A percentile compares a stretch with the other conserved stretches of the same genome.
These are phyloP conservation scores for Boeremia lycopersici DNA, from an alignment of 2,329 filamentous ascomycete species.

Conservation along the genomic window DNA sequence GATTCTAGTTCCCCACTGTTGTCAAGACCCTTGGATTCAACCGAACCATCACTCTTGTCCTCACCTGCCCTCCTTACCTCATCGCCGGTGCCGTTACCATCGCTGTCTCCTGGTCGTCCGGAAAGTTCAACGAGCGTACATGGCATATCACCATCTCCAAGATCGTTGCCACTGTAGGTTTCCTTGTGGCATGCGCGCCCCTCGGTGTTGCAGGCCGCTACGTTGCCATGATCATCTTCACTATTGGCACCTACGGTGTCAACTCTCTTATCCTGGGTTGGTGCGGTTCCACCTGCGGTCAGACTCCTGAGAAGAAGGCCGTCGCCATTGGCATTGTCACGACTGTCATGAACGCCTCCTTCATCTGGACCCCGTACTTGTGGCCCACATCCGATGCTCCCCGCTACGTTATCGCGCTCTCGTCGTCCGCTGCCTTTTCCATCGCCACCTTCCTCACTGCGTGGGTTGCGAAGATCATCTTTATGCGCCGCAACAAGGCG, in stretches of 20 bases:
- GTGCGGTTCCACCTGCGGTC: conserved; percentile 51
- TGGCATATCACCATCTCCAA: conserved; percentile 70
- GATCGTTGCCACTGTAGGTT: conserved; percentile 65
- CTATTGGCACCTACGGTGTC: conserved; percentile 44
- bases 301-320: conserved; percentile 55
- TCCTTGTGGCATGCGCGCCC: conserved; percentile 68
- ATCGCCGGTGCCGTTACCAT: conserved; percentile 66
- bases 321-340: conserved; percentile 54
- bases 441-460: conserved; percentile 37
- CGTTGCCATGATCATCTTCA: conserved; percentile 66
- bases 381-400: conserved; percentile 42
- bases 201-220: conserved; percentile 66
- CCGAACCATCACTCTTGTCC: conserved; percentile 58
- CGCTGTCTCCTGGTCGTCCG: conserved; percentile 72
- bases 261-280: conserved; percentile 54
- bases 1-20: conserved; percentile 60
- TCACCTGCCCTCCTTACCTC: conserved; percentile 52
- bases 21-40: conserved; percentile 66
- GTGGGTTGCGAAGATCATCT: conserved; percentile 40
- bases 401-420: conserved; percentile 39
- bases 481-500: conserved; percentile 42
- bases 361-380: conserved; percentile 49
- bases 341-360: conserved; percentile 50
- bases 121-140: conserved; percentile 73
- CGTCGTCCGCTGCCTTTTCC: conserved; percentile 41